These are phyloP conservation scores for Kalmusia sp. DNA, from an alignment of 2,329 filamentous ascomycete genomes.

Conservation along the genomic window DNA sequence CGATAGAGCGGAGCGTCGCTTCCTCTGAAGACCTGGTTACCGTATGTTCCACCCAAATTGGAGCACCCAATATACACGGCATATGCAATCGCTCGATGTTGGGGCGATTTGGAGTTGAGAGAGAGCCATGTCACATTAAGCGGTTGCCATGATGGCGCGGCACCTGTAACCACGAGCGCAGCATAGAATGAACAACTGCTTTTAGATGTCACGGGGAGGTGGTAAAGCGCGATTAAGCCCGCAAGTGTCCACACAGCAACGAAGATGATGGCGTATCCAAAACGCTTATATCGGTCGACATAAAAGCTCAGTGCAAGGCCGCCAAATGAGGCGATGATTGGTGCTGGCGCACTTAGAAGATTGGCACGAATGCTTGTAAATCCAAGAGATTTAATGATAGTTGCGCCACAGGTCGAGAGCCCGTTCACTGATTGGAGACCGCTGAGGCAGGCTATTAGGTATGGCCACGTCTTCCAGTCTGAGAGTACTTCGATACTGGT, in stretches of 20 bases:
- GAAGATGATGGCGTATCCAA: conserved; percentile 9
- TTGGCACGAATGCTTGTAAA: conserved; percentile 9
- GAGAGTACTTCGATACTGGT: conserved; percentile 1
- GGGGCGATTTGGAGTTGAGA: conserved; percentile 1
- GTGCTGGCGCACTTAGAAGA: conserved; percentile 4
- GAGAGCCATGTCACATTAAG: conserved; percentile 9
- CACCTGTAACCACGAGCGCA: conserved; percentile 1
- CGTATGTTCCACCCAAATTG: conserved; percentile 3
- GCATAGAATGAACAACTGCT: conserved; percentile 3
- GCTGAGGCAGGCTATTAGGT: conserved; percentile 4
- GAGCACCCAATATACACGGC: conserved; percentile 9
- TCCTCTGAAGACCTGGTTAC: conserved; percentile 4
- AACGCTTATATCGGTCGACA: conserved; percentile 5
- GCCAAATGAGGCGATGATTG: not conserved
- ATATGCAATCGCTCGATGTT: conserved; percentile 5
- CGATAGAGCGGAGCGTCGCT: conserved; percentile 7
- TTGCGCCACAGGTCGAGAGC: conserved; percentile 2
- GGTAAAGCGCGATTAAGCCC: conserved; percentile 2
- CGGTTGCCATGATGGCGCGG: conserved; percentile 3
- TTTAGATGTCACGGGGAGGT: conserved; percentile 2
- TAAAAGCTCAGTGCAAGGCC: not conserved
- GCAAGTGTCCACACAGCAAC: conserved; percentile 2
- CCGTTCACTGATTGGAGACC: conserved; percentile 9
- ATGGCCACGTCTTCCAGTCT: conserved; percentile 8
- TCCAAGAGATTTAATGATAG: conserved; percentile 7